These are phyloP conservation scores for Liquidambar formosana DNA, from an alignment of 164 flowering plant genomes.

Conservation along the genomic window DNA sequence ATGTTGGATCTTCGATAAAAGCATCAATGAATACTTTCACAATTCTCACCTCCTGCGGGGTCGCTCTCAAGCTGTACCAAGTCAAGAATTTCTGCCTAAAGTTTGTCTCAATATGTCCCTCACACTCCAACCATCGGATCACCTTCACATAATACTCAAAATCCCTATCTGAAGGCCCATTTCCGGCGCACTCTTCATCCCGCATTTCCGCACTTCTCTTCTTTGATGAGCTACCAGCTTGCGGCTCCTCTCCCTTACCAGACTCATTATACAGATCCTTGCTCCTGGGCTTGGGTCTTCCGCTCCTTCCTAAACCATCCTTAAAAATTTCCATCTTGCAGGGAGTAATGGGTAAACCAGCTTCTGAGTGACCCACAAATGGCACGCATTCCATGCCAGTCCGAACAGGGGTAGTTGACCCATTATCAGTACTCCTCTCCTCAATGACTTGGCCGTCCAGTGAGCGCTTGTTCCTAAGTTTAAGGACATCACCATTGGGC, in stretches of 20 bases:
- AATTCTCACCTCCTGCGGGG: conserved; percentile 63
- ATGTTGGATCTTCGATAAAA: conserved; percentile 66
- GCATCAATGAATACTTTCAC: conserved; percentile 84
- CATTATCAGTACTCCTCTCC: conserved; percentile 45
- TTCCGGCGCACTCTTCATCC: conserved; percentile 31
- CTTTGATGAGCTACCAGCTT: conserved; percentile 44
- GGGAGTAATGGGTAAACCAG: conserved; percentile 72
- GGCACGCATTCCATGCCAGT: conserved; percentile 50
- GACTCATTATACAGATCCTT: conserved; percentile 39
- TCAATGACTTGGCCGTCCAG: conserved; percentile 31
- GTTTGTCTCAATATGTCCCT: conserved; percentile 70
- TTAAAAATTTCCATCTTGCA: conserved; percentile 55
- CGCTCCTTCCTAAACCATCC: conserved; percentile 42
- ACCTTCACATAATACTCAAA: conserved; percentile 82
- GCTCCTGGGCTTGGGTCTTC: conserved; percentile 32
- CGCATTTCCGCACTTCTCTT: conserved; percentile 29
- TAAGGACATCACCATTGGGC: conserved; percentile 32
- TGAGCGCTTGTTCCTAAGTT: conserved; percentile 28
- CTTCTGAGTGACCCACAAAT: conserved; percentile 34
- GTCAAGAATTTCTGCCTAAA: conserved; percentile 89
- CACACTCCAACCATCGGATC: conserved; percentile 76
- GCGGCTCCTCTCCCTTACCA: conserved; percentile 45
- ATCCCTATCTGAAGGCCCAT: conserved; percentile 46
- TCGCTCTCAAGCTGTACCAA: conserved; percentile 91
- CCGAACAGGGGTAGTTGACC: conserved; percentile 31